These are phyloP conservation scores for Arbutus unedo DNA, from an alignment of 148 eudicot genomes.

Conservation along the genomic window DNA sequence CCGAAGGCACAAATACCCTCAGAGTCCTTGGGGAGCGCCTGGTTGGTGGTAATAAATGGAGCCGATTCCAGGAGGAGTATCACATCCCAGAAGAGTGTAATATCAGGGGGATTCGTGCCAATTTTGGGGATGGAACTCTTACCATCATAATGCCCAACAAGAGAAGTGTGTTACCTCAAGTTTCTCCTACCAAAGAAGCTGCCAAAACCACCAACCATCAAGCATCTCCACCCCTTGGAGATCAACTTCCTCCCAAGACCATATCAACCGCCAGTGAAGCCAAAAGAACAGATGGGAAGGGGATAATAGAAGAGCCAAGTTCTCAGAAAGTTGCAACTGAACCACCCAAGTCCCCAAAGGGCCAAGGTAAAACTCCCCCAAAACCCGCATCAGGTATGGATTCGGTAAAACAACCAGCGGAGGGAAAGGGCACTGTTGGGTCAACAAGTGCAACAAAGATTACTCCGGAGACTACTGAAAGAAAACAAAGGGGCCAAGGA, in stretches of 20 bases:
- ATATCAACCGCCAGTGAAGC: not conserved
- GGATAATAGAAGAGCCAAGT: not conserved
- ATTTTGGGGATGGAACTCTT: conserved; percentile 47
- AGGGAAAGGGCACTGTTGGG: not conserved
- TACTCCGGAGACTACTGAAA: not conserved
- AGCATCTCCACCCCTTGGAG: not conserved
- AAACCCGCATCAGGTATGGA: not conserved
- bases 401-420: not conserved
- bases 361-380: not conserved
- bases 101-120: conserved; percentile 50
- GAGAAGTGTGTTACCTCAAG: not conserved
- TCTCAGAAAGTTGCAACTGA: not conserved
- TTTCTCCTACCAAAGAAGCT: not conserved
- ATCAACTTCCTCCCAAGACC: not conserved
- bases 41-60: conserved; percentile 40
- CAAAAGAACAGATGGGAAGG: not conserved
- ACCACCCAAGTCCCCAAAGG: not conserved
- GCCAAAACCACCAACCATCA: not conserved
- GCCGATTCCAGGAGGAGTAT: conserved; percentile 53
- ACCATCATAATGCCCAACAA: conserved; percentile 50
- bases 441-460: not conserved
- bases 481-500: not conserved
- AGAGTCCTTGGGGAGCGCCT: conserved; percentile 59
- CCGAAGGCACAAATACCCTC: conserved; percentile 41
- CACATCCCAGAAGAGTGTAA: conserved; percentile 44